Evolutionary conservation across 768 basidiomycete genomes (phyloP).

Genomic region (Collybiopsis confluens): DNA sequence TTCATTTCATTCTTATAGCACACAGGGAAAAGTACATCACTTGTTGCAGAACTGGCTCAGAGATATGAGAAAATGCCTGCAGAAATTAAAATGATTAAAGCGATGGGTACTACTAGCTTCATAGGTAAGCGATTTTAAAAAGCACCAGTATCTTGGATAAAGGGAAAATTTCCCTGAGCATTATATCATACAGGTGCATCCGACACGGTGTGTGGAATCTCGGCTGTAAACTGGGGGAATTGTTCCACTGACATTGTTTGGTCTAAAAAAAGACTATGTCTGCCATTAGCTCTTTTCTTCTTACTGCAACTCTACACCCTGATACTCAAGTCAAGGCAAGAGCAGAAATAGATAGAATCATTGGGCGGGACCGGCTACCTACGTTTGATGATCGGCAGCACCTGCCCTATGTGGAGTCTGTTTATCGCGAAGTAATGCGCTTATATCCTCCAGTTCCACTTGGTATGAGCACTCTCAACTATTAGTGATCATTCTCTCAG

Average conservation of each 20-base stretch:
- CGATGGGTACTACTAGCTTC: background rate
- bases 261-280: background rate
- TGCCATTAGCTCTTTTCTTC: background rate
- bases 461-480: too few relatives aligned
- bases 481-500: too few relatives aligned
- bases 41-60: too few relatives aligned
- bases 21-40: too few relatives aligned
- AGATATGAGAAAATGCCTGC: background rate
- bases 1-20: too few relatives aligned
- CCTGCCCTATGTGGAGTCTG: background rate
- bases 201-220: background rate
- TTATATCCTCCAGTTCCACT: background rate
- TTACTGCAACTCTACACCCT: constrained; percentile 10
- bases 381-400: constrained; percentile 15
- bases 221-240: background rate
- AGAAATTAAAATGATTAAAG: background rate
- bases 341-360: constrained; percentile 22
- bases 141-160: too few relatives aligned
- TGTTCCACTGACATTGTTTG: background rate
- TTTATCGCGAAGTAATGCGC: constrained; percentile 14
- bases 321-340: constrained; percentile 22
- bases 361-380: constrained; percentile 21
- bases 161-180: too few relatives aligned
- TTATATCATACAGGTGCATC: background rate
- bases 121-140: too few relatives aligned